These are phyloP conservation scores for Vitellaria paradoxa DNA, from an alignment of 179 eudicot species.

Conservation along the genomic window DNA sequence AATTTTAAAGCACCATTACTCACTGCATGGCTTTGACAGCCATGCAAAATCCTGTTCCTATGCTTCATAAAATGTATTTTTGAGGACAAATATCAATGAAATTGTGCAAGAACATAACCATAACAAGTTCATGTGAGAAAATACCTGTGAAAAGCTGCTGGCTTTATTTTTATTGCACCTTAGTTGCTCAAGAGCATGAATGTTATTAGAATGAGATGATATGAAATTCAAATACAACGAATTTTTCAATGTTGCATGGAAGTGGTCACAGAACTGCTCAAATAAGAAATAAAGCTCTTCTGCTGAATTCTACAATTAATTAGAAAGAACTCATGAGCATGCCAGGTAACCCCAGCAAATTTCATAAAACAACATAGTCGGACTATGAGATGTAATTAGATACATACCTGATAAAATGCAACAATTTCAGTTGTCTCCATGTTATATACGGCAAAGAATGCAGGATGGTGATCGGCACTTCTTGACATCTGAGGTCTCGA, in stretches of 20 bases:
- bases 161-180: constrained; percentile 69
- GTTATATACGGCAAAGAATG: constrained; percentile 92
- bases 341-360: constrained; percentile 4
- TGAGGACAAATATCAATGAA: neutral
- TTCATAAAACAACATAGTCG: neutral
- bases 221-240: constrained; percentile 74
- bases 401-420: constrained; percentile 85
- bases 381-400: neutral
- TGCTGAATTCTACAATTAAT: constrained; percentile 65
- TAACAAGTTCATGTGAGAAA: constrained; percentile 2
- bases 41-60: neutral
- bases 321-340: constrained; percentile 12
- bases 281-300: constrained; percentile 87
- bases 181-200: constrained; percentile 82
- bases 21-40: neutral
- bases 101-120: neutral
- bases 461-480: constrained; percentile 80
- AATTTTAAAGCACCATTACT: constrained; percentile 11
- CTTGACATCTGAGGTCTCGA: constrained; percentile 61
- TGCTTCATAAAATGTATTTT: neutral
- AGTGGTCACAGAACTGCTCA: constrained; percentile 83
- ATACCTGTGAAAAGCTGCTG: constrained; percentile 74
- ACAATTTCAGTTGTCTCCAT: constrained; percentile 91
- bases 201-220: constrained; percentile 83
- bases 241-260: constrained; percentile 60